phyloP scores from a whole-genome alignment of 805 yeast genomes.

The Isabelozyma rhagii region DNA sequence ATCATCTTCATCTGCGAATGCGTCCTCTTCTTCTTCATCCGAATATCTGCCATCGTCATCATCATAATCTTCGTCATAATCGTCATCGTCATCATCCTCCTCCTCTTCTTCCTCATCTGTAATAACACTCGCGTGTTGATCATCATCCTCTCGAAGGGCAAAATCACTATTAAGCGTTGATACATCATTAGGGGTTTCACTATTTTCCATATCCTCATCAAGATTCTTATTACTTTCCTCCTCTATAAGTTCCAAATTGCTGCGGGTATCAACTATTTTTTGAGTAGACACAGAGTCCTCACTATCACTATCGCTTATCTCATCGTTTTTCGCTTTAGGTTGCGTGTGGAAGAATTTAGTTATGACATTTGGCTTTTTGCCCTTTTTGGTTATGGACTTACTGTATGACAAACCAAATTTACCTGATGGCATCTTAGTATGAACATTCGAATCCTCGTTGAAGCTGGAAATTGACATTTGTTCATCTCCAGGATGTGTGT shows the following conservation, averaged over 20 bases:
- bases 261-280: slow-evolving; percentile 1
- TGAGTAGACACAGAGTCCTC: slow-evolving; percentile 10
- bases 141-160: slow-evolving; percentile 19
- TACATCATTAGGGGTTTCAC: slow-evolving; percentile 13
- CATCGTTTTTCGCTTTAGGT: neutral
- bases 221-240: slow-evolving; percentile 10
- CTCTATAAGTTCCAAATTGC: slow-evolving; percentile 16
- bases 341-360: slow-evolving; percentile 9
- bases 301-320: slow-evolving; percentile 4
- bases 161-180: slow-evolving; percentile 28
- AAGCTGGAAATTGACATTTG: neutral
- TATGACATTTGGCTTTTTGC: neutral
- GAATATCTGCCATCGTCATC: slow-evolving; percentile 17
- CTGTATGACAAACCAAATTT: slow-evolving; percentile 6
- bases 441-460: neutral
- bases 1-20: slow-evolving; percentile 23
- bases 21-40: slow-evolving; percentile 25
- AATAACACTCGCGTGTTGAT: neutral
- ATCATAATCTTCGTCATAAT: slow-evolving; percentile 13
- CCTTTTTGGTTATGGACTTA: slow-evolving; percentile 8
- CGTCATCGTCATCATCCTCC: slow-evolving; percentile 13
- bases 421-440: neutral
- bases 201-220: slow-evolving; percentile 8
- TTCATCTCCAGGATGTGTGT: neutral
- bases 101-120: slow-evolving; percentile 17